Evolutionary conservation across 441 rosid genomes (phyloP), one percentile per base, ranked within the genome.

Genomic region (Monsonia emarginata): DNA sequence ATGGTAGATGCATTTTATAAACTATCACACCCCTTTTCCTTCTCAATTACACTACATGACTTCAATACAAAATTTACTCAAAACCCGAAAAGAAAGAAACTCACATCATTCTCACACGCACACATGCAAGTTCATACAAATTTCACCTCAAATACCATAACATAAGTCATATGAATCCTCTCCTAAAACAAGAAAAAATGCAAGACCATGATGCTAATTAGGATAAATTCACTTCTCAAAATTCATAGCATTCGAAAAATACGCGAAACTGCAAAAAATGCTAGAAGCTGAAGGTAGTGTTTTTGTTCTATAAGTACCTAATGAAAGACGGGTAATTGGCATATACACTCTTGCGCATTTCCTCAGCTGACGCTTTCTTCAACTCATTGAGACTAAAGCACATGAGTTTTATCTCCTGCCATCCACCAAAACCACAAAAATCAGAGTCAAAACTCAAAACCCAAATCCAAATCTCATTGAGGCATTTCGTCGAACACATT

Each of bases 301-400:
- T 34, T 9, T 34, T 34, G 4, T 8, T 9, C 40, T 34, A n/a
- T n/a, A 56, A 80, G 67, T 30, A 95, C 99, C 97, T 88, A 48
- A 95, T 95, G 73, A 95, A 95, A 57, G 99, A 96, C 5, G 99
- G 67, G 69, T 91, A 95, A 75, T 95, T 95, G 61, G 99, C 99
- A 76, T 90, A 95, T 5, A 95, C 99, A 72, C 98, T 95, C 74
- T 81, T 88, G 14, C 99, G 86, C 99, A 95, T 91, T 83, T 91
- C 99, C 72, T 95, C 99, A 3, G 99, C 98, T 8, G 99, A 95
- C 66, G 87, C 90, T 85, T 77, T 90, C 87, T 95, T 95, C 85
- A 95, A 80, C 82, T 89, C 98, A 83, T 91, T 66, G 66, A 91
- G 85, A 78, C 82, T 70, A 0, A 92, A 85, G 70, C 97, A 88